A percentile compares a stretch with the other conserved stretches of the same genome.
Conservation (phyloP, 805 yeast genomes). For the Naumovozyma baii region DNA sequence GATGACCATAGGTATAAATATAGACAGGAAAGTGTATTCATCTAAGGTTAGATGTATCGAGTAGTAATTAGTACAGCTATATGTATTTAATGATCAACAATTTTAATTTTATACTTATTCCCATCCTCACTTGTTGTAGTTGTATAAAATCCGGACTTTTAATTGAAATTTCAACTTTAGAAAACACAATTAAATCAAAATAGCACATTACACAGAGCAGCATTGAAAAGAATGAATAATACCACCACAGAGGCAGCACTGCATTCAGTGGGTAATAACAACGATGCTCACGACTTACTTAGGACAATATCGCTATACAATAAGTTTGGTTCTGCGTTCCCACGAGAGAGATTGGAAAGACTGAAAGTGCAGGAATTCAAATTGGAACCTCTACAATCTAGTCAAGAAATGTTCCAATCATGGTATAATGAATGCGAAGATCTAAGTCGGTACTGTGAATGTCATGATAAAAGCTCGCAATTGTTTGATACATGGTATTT, state of each 20-base stretch:
- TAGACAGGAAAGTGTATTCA: constrained; percentile 17
- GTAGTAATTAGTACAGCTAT: background rate
- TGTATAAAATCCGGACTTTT: no score
- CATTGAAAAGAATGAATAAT: no score
- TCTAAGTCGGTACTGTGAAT: constrained; percentile 8
- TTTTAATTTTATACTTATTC: no score
- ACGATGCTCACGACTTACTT: constrained; percentile 6
- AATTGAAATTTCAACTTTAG: no score
- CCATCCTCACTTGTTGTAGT: no score
- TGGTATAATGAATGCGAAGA: constrained; percentile 22
- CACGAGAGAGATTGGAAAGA: constrained; percentile 6
- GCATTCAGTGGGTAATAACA: no score
- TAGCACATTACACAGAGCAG: no score
- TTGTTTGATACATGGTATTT: constrained; percentile 22
- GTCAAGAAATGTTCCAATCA: constrained; percentile 18
- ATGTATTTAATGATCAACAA: no score
- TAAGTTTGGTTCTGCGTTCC: constrained; percentile 17
- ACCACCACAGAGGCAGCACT: no score
- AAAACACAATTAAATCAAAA: no score
- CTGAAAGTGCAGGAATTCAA: constrained; percentile 12
- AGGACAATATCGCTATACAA: constrained; percentile 18
- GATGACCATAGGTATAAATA: constrained; percentile 24
- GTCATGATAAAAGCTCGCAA: constrained; percentile 7
- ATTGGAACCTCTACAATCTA: constrained; percentile 12
- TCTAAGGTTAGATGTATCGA: constrained; percentile 11